Conservation (phyloP, 129 eudicot genomes). For the Ambrosia artemisiifolia region DNA sequence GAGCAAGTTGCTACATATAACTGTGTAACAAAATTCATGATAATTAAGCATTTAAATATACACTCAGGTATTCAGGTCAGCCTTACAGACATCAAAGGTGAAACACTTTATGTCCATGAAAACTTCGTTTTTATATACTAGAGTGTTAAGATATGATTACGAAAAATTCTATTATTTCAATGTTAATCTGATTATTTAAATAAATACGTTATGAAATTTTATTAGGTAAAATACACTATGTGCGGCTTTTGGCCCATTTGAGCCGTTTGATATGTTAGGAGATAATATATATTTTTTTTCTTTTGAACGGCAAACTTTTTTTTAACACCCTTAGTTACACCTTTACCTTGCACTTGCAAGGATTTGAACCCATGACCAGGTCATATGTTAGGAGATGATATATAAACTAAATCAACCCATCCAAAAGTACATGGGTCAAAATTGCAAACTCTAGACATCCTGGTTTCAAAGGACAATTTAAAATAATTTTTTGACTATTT, state of each 20-base stretch:
- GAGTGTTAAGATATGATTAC: neutral
- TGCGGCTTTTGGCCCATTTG: neutral
- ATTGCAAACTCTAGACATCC: neutral
- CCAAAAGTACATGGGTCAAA: neutral
- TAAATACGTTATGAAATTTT: too few relatives aligned
- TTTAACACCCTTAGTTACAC: too few relatives aligned
- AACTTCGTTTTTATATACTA: neutral
- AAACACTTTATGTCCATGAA: neutral
- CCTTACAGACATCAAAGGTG: neutral
- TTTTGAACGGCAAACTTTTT: too few relatives aligned
- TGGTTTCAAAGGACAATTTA: too few relatives aligned
- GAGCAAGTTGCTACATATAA: conserved; percentile 92
- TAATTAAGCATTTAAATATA: neutral
- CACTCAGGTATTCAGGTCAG: neutral
- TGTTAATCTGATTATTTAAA: neutral
- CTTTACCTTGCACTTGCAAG: too few relatives aligned
- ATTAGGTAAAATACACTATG: neutral
- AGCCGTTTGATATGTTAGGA: neutral
- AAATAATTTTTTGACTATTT: neutral
- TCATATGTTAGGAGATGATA: neutral
- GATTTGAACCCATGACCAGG: too few relatives aligned
- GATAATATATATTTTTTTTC: too few relatives aligned
- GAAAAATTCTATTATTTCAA: neutral
- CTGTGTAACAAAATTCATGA: conserved; percentile 46
- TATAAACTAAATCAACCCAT: neutral